These are phyloP conservation scores for Solanum chiquidenum DNA, from an alignment of 257 asterid genomes.

Conservation along the genomic window DNA sequence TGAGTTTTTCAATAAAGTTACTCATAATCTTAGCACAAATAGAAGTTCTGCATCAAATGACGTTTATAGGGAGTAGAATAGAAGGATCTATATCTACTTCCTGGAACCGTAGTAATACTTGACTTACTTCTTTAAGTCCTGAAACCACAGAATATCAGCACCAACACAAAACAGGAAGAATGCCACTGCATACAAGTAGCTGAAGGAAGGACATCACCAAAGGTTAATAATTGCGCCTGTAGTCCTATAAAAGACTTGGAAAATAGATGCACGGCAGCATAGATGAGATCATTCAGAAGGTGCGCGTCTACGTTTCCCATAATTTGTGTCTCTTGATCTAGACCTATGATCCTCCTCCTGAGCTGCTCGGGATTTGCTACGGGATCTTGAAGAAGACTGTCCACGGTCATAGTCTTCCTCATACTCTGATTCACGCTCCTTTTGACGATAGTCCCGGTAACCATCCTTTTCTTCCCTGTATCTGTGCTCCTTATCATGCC, in stretches of 20 bases:
- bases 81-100: constrained; percentile 27
- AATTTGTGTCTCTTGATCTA: constrained; percentile 35
- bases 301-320: constrained; percentile 36
- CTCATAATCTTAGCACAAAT: constrained; percentile 22
- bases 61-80: constrained; percentile 16
- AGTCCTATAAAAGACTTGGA: neutral
- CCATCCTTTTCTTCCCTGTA: constrained; percentile 32
- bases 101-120: constrained; percentile 23
- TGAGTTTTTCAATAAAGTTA: constrained; percentile 14
- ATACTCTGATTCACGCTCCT: constrained; percentile 23
- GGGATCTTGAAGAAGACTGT: constrained; percentile 41
- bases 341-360: constrained; percentile 36
- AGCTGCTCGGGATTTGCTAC: constrained; percentile 33
- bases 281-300: constrained; percentile 27
- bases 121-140: constrained; percentile 56
- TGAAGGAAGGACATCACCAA: constrained; percentile 6
- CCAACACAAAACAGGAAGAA: constrained; percentile 23
- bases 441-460: constrained; percentile 22
- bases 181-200: constrained; percentile 14
- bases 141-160: constrained; percentile 20
- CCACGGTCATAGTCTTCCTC: constrained; percentile 32
- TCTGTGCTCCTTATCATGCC: constrained; percentile 30
- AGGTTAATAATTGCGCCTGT: neutral
- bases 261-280: neutral
- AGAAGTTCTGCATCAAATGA: constrained; percentile 24